Base-by-base conservation (phyloP, 2,329 filamentous ascomycete genomes). In the Aspergillus sojae region DNA sequence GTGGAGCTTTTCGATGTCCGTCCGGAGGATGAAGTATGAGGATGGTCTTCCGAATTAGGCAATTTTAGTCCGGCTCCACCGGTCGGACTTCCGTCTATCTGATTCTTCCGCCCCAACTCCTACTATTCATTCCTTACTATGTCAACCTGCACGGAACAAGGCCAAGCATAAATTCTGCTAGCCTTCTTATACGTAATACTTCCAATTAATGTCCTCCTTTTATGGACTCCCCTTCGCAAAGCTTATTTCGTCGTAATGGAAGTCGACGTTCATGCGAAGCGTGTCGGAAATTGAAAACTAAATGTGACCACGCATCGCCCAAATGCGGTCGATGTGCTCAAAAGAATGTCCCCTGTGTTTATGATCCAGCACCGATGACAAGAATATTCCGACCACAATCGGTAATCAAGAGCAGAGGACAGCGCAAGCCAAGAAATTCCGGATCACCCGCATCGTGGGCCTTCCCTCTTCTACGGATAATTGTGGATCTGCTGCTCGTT, bases 241-340 rank as follows among this genome's bases (percentile, higher is more conserved):
- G 39, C 30, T n/a, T 28, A 11, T 12, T 59, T 11, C 57, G 57
- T 48, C 57, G 57, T 1, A 59, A 59, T 28, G 57, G 57, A 11
- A 32, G 57, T 16, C 32, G n/a, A n/a, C 57, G 50, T 12, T 48
- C 57, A 14, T 59, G 57, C 30, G 57, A 59, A 48, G n/a, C 57
- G 26, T 59, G 57, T 50, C 57, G 57, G 2, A 59, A 59, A n/a
- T 36, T 53, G 30, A 59, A 59, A 26, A 50, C 45, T 16, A 48
- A 50, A 26, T 59, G 57, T 32, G 57, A 59, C 45, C 57, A 59
- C 21, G 45, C 21, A 7, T 52, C 36, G 45, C 57, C 57, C 14
- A 59, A 19, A 32, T 59, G 57, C 21, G 57, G 57, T 32, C 57
- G 57, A n/a, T 59, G 57, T 32, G n/a, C 19, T 11, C 45, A 23